Evolutionary conservation across 139 green algal genomes (phyloP), one percentile per base, ranked within the genome.

Genomic region (Volvox africanus): DNA sequence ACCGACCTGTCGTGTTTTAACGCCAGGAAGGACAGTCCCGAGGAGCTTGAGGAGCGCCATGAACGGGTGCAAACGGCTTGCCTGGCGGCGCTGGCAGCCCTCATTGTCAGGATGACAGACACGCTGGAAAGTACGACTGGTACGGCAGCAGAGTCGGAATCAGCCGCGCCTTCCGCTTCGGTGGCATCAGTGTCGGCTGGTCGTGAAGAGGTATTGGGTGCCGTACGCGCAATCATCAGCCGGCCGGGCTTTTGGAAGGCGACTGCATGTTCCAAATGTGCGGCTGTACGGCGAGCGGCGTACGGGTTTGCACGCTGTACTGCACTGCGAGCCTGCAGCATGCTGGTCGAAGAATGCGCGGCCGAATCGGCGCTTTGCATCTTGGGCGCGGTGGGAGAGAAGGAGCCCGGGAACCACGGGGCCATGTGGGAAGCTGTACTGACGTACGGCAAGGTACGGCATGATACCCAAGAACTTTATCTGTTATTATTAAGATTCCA

Each of bases 351-450:
- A 12, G 50, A 67, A 35, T 71, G 79, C 67, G 50, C 87, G 61
- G 84, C 86, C 18, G 87, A 88, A 17, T 55, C 82, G 17, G 79
- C 92, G 30, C 55, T 76, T 3, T 82, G 80, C 22, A 82, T 94
- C 21, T 80, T 96, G 21, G 92, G 92, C 0, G 91, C 84, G 30
- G 78, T 95, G 21, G 86, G 88, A 20, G 97, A 99, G 30, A 95
- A 95, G 86, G 95, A 98, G 11, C 26, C 94, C 0, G 61, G n/a
- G 20, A 96, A 94, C 88, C 97, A 98, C 83, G 76, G 86, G 6
- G 92, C 88, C 0, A 96, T 98, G 95, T 98, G 97, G 97, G 96
- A 95, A 32, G 91, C 96, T 88, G 37, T 98, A 50, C 93, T 98
- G 32, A 92, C 91, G 13, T 97, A 95, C 86, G 68, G 93, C 22